These are phyloP conservation scores for Suhomyces canberraensis DNA, from an alignment of 805 yeast species.

Conservation along the genomic window DNA sequence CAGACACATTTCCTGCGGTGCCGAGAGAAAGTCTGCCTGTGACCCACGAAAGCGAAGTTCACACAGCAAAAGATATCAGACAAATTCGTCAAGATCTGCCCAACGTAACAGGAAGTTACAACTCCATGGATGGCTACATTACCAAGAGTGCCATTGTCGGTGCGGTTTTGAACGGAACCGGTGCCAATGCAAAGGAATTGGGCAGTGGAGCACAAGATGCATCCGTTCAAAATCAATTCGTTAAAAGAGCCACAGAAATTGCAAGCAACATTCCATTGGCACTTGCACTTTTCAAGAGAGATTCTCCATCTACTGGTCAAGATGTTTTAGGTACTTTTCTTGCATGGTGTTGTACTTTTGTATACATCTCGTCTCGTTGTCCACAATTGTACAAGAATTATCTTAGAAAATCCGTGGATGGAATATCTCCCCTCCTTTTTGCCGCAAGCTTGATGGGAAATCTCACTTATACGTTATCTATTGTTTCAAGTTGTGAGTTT, in stretches of 20 bases:
- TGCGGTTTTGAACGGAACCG: conserved; percentile 12
- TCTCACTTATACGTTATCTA: conserved; percentile 70
- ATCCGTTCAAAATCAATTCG: too few relatives aligned
- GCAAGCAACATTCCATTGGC: too few relatives aligned
- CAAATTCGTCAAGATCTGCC: too few relatives aligned
- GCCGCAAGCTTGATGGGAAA: conserved; percentile 79
- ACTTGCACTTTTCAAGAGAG: too few relatives aligned
- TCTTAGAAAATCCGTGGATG: conserved; percentile 77
- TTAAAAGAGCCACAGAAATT: too few relatives aligned
- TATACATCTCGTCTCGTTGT: conserved; percentile 73
- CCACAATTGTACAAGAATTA: conserved; percentile 84
- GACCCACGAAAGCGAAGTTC: conserved; percentile 1
- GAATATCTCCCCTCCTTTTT: conserved; percentile 77
- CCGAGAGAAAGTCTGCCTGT: too few relatives aligned
- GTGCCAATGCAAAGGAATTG: conserved; percentile 11
- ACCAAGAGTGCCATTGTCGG: conserved; percentile 10
- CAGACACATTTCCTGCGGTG: neutral
- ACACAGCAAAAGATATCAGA: too few relatives aligned
- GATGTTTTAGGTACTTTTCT: conserved; percentile 31
- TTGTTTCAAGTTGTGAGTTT: conserved; percentile 61
- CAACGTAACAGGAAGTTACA: too few relatives aligned
- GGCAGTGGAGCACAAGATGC: neutral
- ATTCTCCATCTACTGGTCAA: too few relatives aligned
- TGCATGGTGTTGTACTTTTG: conserved; percentile 78
- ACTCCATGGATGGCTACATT: too few relatives aligned